Conservation (phyloP, 2,329 filamentous ascomycete species). For the Onygenales sp. region DNA sequence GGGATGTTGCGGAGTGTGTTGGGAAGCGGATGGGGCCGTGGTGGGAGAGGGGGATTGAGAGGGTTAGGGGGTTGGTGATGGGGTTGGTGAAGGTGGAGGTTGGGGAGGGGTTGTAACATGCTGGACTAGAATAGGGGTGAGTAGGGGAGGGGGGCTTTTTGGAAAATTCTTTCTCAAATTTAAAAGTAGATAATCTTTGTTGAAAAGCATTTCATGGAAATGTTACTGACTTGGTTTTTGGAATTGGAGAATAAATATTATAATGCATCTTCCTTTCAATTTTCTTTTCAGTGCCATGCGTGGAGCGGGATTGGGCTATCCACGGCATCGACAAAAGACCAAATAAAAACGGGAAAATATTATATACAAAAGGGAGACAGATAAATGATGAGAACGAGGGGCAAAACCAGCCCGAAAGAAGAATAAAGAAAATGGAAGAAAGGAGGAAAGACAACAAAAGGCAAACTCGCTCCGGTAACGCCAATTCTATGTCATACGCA, state of each 20-base stretch:
- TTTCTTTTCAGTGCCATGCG: no score
- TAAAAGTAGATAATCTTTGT: no score
- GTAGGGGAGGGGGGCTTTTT: no score
- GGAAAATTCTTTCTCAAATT: no score
- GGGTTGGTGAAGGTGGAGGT: not conserved
- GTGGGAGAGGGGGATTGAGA: constrained; percentile 14
- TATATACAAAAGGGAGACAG: not conserved
- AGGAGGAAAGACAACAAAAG: not conserved
- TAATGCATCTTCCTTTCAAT: no score
- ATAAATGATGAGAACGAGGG: not conserved
- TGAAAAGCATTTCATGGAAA: no score
- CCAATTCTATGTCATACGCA: constrained; percentile 1
- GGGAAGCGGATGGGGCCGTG: not conserved
- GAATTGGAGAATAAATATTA: no score
- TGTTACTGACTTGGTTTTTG: no score
- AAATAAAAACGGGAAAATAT: no score
- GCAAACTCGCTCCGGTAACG: constrained; percentile 1
- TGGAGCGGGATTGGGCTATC: no score
- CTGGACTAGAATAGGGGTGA: not conserved
- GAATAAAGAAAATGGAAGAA: not conserved
- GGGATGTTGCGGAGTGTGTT: not conserved
- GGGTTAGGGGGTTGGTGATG: not conserved
- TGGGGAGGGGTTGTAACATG: not conserved
- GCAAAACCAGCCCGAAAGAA: not conserved
- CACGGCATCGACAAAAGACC: no score